A percentile compares a stretch with the other conserved stretches of the same genome.
Evolutionary conservation across 2,329 filamentous ascomycete species (phyloP).

Genomic region (Aspergillus sp.): DNA sequence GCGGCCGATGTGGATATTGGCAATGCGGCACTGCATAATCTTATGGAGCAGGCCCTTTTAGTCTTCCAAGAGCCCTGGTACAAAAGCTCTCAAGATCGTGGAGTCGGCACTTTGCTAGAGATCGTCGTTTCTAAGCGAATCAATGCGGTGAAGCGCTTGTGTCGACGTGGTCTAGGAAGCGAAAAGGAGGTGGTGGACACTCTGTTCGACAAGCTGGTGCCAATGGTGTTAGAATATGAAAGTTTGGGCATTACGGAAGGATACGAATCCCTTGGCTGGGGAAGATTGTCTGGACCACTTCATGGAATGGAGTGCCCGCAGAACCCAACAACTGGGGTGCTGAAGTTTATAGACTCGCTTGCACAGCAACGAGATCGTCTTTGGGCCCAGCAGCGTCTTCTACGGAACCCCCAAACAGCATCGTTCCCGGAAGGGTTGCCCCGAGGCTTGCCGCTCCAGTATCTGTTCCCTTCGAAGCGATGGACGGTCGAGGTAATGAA

Average conservation of each 20-base stretch:
- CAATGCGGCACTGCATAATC: background rate
- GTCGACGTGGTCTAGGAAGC: background rate
- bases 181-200: background rate
- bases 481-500: background rate
- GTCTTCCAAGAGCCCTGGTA: background rate
- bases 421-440: background rate
- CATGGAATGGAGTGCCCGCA: background rate
- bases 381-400: background rate
- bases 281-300: background rate
- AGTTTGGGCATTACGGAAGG: constrained; percentile 1
- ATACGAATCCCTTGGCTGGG: constrained; percentile 4
- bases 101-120: background rate
- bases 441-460: background rate
- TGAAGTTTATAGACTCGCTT: background rate
- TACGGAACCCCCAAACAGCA: background rate
- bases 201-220: background rate
- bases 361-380: background rate
- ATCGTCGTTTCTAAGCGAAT: background rate
- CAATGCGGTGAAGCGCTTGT: background rate
- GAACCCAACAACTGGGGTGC: background rate
- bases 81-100: background rate
- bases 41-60: background rate
- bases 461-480: background rate
- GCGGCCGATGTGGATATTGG: background rate
- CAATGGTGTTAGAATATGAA: background rate